These are phyloP conservation scores for Boletus huronensis DNA, from an alignment of 768 basidiomycete species.

Conservation along the genomic window DNA sequence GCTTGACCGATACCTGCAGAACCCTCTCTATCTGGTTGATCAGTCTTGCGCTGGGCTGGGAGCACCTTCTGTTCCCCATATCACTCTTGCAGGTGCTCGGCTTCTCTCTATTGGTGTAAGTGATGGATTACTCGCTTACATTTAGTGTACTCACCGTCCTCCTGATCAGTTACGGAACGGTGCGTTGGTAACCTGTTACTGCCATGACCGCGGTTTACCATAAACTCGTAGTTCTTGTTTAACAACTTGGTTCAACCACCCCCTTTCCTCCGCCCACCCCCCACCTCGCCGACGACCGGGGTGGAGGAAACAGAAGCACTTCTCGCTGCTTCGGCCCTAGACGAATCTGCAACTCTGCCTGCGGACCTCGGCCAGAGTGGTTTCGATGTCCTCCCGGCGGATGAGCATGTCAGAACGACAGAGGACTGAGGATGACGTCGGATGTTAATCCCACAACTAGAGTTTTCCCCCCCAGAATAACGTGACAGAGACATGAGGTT, in stretches of 20 bases:
- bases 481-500: neutral
- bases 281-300: constrained; percentile 35
- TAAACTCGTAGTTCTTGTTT: constrained; percentile 68
- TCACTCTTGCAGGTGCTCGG: constrained; percentile 80
- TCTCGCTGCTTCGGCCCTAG: constrained; percentile 43
- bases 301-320: constrained; percentile 58
- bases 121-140: constrained; percentile 21
- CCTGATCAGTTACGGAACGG: constrained; percentile 74
- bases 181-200: constrained; percentile 32
- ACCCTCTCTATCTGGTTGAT: constrained; percentile 96
- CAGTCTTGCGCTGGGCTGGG: constrained; percentile 88
- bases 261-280: constrained; percentile 50
- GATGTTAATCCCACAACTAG: neutral
- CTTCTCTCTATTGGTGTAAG: constrained; percentile 87
- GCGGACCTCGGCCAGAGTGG: constrained; percentile 79
- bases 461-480: neutral
- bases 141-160: constrained; percentile 9
- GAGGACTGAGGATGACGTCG: constrained; percentile 9
- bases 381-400: constrained; percentile 72
- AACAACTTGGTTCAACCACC: constrained; percentile 76
- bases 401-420: constrained; percentile 28
- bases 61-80: constrained; percentile 75
- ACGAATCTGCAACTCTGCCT: constrained; percentile 82
- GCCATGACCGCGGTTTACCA: constrained; percentile 6
- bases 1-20: constrained; percentile 90